phyloP scores from a whole-genome alignment of 2,329 filamentous ascomycete species.

The Boeremia lycopersici region DNA sequence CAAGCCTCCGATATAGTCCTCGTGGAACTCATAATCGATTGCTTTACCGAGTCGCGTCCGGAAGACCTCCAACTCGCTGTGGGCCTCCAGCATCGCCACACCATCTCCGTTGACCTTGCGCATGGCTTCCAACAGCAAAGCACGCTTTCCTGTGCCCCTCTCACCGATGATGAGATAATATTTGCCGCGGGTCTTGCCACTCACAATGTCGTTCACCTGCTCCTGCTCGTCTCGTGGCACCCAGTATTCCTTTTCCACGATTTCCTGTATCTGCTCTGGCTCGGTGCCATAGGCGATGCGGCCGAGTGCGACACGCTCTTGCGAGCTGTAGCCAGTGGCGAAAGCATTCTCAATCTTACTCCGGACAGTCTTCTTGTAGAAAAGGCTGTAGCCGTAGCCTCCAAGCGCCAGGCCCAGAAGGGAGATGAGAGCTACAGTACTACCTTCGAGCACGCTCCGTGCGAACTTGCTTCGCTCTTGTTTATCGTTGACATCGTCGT shows the following conservation, averaged over 20 bases:
- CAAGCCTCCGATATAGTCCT: conserved; percentile 94
- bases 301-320: conserved; percentile 41
- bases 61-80: conserved; percentile 93
- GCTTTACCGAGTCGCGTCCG: conserved; percentile 90
- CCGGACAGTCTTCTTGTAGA: conserved; percentile 40
- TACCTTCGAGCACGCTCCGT: conserved; percentile 43
- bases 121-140: conserved; percentile 94
- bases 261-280: conserved; percentile 33
- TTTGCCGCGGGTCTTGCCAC: conserved; percentile 73
- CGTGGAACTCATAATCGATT: conserved; percentile 93
- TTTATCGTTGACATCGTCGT: neutral
- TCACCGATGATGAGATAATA: conserved; percentile 93
- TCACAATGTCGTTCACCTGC: conserved; percentile 79
- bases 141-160: conserved; percentile 94
- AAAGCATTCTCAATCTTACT: conserved; percentile 46
- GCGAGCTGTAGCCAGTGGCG: conserved; percentile 40
- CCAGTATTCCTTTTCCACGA: conserved; percentile 69
- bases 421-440: conserved; percentile 43
- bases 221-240: conserved; percentile 80
- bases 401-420: conserved; percentile 41
- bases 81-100: conserved; percentile 93
- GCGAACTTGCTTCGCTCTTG: conserved; percentile 39
- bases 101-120: conserved; percentile 85
- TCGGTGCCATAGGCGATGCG: conserved; percentile 38
- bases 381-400: conserved; percentile 42